Percentiles rank a stretch among this genome's conserved stretches.
Evolutionary conservation across 1,139 yeast species (phyloP).

Genomic region (Blastobotrys ciferrii): DNA sequence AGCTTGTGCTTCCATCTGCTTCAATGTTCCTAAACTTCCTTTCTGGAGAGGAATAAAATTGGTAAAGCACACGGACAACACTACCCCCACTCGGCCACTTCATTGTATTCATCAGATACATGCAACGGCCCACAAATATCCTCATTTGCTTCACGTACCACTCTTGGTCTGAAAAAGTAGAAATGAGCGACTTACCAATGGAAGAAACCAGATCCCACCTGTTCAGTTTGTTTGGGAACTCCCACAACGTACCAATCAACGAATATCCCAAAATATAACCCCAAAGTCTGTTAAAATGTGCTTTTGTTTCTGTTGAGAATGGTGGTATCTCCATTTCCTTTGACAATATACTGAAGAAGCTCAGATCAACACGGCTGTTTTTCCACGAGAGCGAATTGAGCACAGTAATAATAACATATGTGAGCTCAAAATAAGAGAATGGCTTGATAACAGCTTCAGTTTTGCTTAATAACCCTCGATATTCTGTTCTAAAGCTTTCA

Average conservation of each 20-base stretch:
- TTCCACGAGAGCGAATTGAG: not conserved
- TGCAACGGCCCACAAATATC: not conserved
- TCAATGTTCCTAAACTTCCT: slow-evolving; percentile 3
- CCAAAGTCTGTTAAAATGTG: not conserved
- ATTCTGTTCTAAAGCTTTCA: not conserved
- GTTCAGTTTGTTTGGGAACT: not conserved
- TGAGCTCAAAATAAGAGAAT: not conserved
- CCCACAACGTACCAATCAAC: not conserved
- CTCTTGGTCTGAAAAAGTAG: not conserved
- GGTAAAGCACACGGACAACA: not conserved
- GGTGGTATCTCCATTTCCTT: not conserved
- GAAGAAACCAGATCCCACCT: not conserved
- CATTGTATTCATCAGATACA: not conserved
- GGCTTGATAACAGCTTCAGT: not conserved
- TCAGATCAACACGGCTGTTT: not conserved
- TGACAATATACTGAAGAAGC: not conserved
- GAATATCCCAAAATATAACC: not conserved
- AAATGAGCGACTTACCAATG: not conserved
- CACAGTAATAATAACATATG: not conserved
- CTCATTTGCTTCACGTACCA: not conserved
- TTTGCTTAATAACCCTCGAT: not conserved
- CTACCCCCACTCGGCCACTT: not conserved
- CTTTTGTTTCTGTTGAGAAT: not conserved
- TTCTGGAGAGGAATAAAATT: not conserved
- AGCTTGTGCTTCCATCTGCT: not conserved